Evolutionary conservation across 139 green algal species (phyloP), one percentile per base, ranked within the genome.

Genomic region (Gonium pectorale): DNA sequence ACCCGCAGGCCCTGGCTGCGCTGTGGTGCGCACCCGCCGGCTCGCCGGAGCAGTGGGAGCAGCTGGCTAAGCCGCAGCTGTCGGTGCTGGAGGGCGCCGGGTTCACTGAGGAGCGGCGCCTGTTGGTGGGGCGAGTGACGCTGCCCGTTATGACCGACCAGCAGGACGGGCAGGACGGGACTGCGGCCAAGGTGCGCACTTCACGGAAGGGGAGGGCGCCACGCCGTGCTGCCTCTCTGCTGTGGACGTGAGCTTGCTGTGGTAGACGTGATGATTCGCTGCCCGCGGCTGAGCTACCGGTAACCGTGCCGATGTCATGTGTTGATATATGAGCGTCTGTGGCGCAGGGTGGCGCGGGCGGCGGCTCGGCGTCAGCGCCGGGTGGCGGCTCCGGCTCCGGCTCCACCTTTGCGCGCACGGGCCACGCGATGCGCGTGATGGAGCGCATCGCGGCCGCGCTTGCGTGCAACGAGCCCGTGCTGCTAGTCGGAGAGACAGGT

Each of bases 401-500:
- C 27, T 87, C 88, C 60, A 92, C 81, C 41, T 99, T 99, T 92
- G 94, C 94, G 8, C 77, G 81, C 64, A 99, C 97, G 0, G 95
- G 93, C 11, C 93, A 97, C 66, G 92, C 94, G 0, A 93, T 96
- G 87, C 92, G 97, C 15, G 67, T 97, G 31, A 95, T 99, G 91
- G 97, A 99, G 90, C 85, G 92, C 5, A 90, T 98, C n/a, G 94
- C 93, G 0, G 92, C 90, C 17, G 91, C 90, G 4, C 74, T 97
- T 13, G 54, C 81, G 3, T 81, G 72, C 41, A 81, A 64, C 35
- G 98, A 99, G 90, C 94, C 98, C 6, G 91, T 97, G 66, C 92
- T 99, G 81, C 91, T 99, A 66, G 98, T 99, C 11, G 98, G 98
- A n/a, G 98, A 99, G 92, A 99, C 98, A 44, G 71, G 71, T 80